phyloP scores from a whole-genome alignment of 2,329 filamentous ascomycete species.

The Orbilia brochopaga region DNA sequence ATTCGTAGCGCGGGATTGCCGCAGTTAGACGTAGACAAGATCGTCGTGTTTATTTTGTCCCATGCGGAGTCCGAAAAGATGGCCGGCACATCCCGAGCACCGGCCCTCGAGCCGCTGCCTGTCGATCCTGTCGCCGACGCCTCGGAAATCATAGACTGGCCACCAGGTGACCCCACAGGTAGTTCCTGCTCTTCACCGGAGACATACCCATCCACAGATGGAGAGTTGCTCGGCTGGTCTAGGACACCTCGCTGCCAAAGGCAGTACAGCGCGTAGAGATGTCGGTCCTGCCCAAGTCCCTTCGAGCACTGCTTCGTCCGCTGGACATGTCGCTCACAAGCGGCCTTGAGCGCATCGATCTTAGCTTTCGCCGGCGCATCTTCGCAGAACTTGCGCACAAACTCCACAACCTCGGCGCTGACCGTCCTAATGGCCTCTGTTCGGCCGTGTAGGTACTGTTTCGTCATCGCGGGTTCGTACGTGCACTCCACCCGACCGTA shows the following conservation, averaged over 20 bases:
- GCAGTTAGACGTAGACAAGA: constrained; percentile 97
- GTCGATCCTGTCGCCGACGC: constrained; percentile 61
- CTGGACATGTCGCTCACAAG: constrained; percentile 79
- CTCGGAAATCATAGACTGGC: constrained; percentile 62
- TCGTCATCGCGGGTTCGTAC: constrained; percentile 99
- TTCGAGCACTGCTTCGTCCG: constrained; percentile 86
- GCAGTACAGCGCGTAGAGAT: constrained; percentile 91
- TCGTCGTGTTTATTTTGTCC: constrained; percentile 93
- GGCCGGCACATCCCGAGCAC: constrained; percentile 64
- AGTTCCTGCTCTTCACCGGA: constrained; percentile 58
- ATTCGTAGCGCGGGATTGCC: constrained; percentile 93
- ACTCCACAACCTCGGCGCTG: constrained; percentile 80
- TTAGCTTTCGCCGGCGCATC: constrained; percentile 83
- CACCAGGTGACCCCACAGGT: constrained; percentile 57
- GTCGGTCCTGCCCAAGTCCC: constrained; percentile 87
- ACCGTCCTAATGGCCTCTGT: constrained; percentile 92
- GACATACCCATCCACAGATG: constrained; percentile 60
- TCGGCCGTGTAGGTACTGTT: constrained; percentile 86
- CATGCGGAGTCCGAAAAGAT: constrained; percentile 88
- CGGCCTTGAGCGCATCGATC: constrained; percentile 80
- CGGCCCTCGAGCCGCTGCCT: constrained; percentile 22
- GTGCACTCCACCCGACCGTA: constrained; percentile 94
- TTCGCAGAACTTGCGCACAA: constrained; percentile 92
- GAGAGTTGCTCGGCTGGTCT: constrained; percentile 59
- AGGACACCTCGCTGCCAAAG: constrained; percentile 92